Conservation (phyloP, 495 filamentous ascomycete genomes). For the Annulohypoxylon nitens region DNA sequence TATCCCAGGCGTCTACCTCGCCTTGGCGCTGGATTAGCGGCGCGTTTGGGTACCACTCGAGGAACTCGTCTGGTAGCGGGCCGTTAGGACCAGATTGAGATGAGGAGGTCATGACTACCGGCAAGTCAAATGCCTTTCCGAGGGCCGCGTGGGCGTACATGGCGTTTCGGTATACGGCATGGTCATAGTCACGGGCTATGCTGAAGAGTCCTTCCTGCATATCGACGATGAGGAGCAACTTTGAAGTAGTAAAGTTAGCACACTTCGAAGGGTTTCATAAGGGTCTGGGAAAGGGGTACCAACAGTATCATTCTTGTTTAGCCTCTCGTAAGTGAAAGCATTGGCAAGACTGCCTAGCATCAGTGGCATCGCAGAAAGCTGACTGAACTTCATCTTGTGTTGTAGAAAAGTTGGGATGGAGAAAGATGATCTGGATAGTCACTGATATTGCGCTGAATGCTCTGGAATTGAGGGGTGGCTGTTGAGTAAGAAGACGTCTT, state of each 20-base stretch:
- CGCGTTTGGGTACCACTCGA: conserved; percentile 74
- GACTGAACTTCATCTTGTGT: conserved; percentile 31
- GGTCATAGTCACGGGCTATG: conserved; percentile 73
- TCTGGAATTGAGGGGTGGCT: not conserved
- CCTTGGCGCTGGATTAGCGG: conserved; percentile 76
- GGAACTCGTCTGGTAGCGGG: conserved; percentile 76
- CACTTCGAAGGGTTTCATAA: not conserved
- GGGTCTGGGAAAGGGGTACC: conserved; percentile 18
- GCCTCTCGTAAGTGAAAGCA: conserved; percentile 54
- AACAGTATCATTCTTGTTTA: conserved; percentile 71
- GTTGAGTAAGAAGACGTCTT: not conserved
- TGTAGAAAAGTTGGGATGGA: not conserved
- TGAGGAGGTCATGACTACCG: conserved; percentile 77
- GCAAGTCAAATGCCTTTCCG: conserved; percentile 75
- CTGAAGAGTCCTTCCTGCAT: conserved; percentile 77
- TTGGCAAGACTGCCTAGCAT: conserved; percentile 8
- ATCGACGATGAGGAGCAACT: conserved; percentile 77
- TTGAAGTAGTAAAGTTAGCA: conserved; percentile 29
- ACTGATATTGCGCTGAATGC: not conserved
- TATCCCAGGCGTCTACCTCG: conserved; percentile 87
- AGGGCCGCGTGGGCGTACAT: conserved; percentile 77
- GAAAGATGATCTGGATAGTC: not conserved
- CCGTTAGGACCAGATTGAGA: conserved; percentile 77
- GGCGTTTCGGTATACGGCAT: conserved; percentile 72
- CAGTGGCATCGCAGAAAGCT: conserved; percentile 1